Conservation (phyloP, 176 grass and related monocot species). For the Paspalum vaginatum region DNA sequence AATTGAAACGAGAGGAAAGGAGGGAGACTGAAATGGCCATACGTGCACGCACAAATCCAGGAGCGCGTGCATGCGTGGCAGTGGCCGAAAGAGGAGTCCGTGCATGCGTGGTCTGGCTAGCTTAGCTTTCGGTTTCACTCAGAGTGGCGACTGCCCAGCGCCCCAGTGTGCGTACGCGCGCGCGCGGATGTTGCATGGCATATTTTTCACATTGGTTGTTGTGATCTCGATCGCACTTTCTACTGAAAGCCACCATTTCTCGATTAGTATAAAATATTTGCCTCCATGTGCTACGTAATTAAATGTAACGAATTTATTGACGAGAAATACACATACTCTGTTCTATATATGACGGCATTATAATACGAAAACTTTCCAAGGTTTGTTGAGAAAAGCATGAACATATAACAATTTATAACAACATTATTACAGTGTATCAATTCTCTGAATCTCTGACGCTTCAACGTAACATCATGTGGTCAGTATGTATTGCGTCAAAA, state of each 20-base stretch:
- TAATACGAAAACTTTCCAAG: too few species aligned
- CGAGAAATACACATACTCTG: too few species aligned
- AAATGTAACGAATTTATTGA: too few species aligned
- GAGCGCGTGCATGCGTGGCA: not conserved
- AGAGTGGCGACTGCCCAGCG: not conserved
- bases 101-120: not conserved
- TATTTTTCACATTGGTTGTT: not conserved
- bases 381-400: too few species aligned
- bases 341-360: too few species aligned
- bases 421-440: too few species aligned
- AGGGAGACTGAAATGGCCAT: constrained; percentile 7
- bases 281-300: too few species aligned
- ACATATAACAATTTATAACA: too few species aligned
- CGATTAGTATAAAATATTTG: too few species aligned
- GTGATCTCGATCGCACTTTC: not conserved
- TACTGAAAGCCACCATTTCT: not conserved
- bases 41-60: not conserved
- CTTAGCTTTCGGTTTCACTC: too few species aligned
- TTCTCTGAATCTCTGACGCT: not conserved
- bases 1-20: not conserved
- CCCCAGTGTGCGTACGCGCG: too few species aligned
- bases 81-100: constrained; percentile 25
- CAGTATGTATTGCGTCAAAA: constrained; percentile 27
- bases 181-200: not conserved
- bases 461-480: not conserved